Evolutionary conservation across 108 stramenopile species (phyloP).

Genomic region (Ochromonas danica): DNA sequence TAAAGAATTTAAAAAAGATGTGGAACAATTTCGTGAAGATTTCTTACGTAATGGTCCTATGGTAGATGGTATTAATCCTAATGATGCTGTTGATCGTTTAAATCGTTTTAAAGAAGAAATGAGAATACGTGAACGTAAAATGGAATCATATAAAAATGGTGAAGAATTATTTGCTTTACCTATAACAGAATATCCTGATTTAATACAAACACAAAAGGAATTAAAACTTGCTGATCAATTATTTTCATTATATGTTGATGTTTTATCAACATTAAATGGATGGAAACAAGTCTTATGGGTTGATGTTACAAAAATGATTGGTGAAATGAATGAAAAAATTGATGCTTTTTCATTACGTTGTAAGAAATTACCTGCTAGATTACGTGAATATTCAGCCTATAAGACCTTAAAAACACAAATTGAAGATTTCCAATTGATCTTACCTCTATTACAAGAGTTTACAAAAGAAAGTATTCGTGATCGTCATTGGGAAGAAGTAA

Average conservation of each 20-base stretch:
- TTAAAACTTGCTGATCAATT: slow-evolving; percentile 75
- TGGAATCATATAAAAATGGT: slow-evolving; percentile 71
- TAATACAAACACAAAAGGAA: slow-evolving; percentile 74
- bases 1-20: slow-evolving; percentile 65
- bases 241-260: slow-evolving; percentile 78
- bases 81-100: slow-evolving; percentile 80
- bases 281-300: slow-evolving; percentile 77
- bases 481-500: slow-evolving; percentile 83
- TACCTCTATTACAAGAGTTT: slow-evolving; percentile 75
- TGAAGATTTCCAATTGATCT: slow-evolving; percentile 74
- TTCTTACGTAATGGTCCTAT: slow-evolving; percentile 60
- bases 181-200: slow-evolving; percentile 72
- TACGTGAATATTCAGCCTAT: slow-evolving; percentile 78
- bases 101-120: slow-evolving; percentile 77
- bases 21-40: slow-evolving; percentile 68
- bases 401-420: slow-evolving; percentile 70
- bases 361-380: slow-evolving; percentile 77
- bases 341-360: slow-evolving; percentile 69
- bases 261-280: slow-evolving; percentile 72
- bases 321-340: slow-evolving; percentile 72
- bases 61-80: slow-evolving; percentile 68
- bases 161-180: slow-evolving; percentile 79
- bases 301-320: slow-evolving; percentile 65
- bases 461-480: slow-evolving; percentile 76
- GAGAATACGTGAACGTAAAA: slow-evolving; percentile 76